A percentile compares a stretch with the other conserved stretches of the same genome.
Conservation (phyloP, 2,329 filamentous ascomycete genomes). For the Ascochyta lentis region DNA sequence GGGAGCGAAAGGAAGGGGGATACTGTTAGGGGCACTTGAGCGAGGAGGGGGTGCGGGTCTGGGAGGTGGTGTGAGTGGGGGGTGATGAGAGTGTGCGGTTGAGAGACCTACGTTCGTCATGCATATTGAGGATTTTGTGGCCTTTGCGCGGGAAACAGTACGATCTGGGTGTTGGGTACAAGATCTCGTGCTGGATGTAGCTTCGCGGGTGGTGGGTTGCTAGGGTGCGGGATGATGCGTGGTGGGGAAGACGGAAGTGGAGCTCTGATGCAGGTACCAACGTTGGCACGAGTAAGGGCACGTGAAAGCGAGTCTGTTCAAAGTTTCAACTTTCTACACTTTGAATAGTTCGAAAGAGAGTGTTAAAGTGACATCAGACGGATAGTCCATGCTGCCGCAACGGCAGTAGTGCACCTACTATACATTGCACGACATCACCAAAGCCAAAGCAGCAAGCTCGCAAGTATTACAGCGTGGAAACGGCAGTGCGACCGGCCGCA, state of each 20-base stretch:
- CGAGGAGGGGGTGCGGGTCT: conserved; percentile 81
- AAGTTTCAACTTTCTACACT: too few relatives aligned
- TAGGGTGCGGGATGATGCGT: conserved; percentile 12
- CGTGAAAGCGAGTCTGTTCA: neutral
- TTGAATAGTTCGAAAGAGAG: too few relatives aligned
- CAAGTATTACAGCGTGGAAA: neutral
- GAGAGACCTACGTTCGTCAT: conserved; percentile 9
- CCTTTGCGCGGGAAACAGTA: neutral
- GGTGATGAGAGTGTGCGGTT: too few relatives aligned
- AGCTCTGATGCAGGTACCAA: conserved; percentile 25
- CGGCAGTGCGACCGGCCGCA: conserved; percentile 10
- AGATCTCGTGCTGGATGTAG: neutral
- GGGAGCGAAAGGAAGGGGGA: conserved; percentile 94
- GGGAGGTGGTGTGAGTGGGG: conserved; percentile 16
- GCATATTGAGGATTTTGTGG: conserved; percentile 3
- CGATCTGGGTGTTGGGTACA: neutral
- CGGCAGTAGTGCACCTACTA: neutral
- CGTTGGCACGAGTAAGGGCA: conserved; percentile 1
- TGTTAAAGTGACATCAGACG: neutral
- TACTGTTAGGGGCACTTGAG: conserved; percentile 90
- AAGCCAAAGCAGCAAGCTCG: neutral
- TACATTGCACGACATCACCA: neutral
- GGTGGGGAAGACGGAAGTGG: conserved; percentile 17
- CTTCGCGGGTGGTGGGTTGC: conserved; percentile 1
- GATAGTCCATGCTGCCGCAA: neutral